Conservation (phyloP, 2,329 filamentous ascomycete species). For the Trichoderma lentiforme region DNA sequence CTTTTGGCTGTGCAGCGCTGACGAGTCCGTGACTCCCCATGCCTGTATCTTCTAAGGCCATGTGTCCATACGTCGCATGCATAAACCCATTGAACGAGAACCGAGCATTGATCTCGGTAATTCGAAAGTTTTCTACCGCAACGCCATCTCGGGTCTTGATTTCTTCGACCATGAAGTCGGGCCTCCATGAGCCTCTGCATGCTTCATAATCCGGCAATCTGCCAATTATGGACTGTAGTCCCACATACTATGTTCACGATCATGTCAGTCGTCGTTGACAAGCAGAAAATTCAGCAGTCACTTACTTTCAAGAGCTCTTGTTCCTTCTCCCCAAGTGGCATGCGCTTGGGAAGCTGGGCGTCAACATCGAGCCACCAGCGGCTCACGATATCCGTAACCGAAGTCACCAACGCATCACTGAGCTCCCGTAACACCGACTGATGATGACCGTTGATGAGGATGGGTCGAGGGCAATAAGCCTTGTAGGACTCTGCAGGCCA, state of each 20-base stretch:
- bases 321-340: slow-evolving; percentile 33
- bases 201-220: slow-evolving; percentile 24
- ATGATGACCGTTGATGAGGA: slow-evolving; percentile 33
- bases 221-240: slow-evolving; percentile 27
- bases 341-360: slow-evolving; percentile 28
- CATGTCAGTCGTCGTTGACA: neutral
- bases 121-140: slow-evolving; percentile 27
- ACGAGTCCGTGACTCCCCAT: slow-evolving; percentile 19
- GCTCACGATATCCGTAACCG: slow-evolving; percentile 36
- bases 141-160: slow-evolving; percentile 4
- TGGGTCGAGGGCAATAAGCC: slow-evolving; percentile 31
- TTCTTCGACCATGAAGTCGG: slow-evolving; percentile 39
- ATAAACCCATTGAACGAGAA: slow-evolving; percentile 40
- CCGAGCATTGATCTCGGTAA: slow-evolving; percentile 42
- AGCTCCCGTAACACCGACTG: slow-evolving; percentile 30
- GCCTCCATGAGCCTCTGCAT: slow-evolving; percentile 36
- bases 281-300: neutral
- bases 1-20: slow-evolving; percentile 26
- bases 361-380: slow-evolving; percentile 39
- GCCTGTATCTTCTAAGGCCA: slow-evolving; percentile 25
- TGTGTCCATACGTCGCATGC: slow-evolving; percentile 30
- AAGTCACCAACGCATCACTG: slow-evolving; percentile 31
- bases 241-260: slow-evolving; percentile 27
- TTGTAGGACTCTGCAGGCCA: slow-evolving; percentile 32
- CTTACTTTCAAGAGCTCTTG: slow-evolving; percentile 30